Evolutionary conservation across 495 filamentous ascomycete genomes (phyloP), one percentile per base, ranked within the genome.

Genomic region (Penicillium dipodomyicola): DNA sequence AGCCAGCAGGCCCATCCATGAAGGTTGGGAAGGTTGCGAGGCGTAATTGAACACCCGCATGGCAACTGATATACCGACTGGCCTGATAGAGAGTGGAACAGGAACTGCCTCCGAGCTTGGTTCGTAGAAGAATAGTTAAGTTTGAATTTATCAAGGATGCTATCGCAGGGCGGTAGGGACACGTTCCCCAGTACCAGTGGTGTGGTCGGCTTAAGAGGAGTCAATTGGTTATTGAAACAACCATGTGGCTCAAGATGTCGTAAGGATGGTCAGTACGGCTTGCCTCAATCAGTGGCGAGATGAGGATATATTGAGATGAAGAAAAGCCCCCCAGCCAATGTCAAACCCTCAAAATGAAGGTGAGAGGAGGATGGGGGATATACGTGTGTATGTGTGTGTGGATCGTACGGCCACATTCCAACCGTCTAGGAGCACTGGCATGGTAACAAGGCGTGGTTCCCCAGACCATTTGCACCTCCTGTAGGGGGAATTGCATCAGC

Each of bases 401-500:
- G 57, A 59, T 59, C 39, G 10, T 29, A 40, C 2, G 30, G 33
- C 39, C 54, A 60, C 65, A 67, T 67, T 67, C 65, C 65, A 58
- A 41, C 29, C 43, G 43, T 43, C 52, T 23, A 61, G 57, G 52
- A 60, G 60, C 58, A 52, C 57, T 62, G 65, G 65, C 54, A 67
- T 67, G 65, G 62, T 67, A 65, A 67, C 65, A 67, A 54, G 58
- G 57, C 53, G 45, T 60, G n/a, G 56, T 54, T 59, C 54, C 56
- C 59, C 51, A 52, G 49, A 43, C 54, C 58, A 59, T 32, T 44
- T 41, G 25, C 44, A 14, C 33, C 64, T 53, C 47, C 35, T 42
- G 33, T 41, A 42, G 46, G 45, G 39, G 19, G 11, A 42, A 33
- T 60, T 8, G 20, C 22, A 39, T 30, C 41, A 49, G 42, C 17